Evolutionary conservation across 768 basidiomycete genomes (phyloP).

Genomic region (Tulasnella calospora): DNA sequence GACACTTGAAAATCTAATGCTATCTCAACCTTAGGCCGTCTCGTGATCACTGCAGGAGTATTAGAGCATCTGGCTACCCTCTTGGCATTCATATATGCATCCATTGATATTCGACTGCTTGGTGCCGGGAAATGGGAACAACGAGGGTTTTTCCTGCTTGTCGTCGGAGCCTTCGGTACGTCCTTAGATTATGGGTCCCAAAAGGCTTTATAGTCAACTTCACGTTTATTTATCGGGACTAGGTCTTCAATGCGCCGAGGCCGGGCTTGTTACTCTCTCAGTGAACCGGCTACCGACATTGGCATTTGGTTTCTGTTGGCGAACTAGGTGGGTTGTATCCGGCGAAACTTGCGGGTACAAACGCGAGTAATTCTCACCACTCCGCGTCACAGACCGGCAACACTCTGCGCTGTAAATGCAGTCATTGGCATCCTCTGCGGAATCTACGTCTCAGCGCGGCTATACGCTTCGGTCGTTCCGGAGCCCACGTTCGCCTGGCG

Average conservation of each 20-base stretch:
- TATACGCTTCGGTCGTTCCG: neutral
- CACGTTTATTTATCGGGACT: neutral
- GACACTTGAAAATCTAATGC: neutral
- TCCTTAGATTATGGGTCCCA: neutral
- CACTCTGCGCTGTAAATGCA: neutral
- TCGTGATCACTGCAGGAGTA: neutral
- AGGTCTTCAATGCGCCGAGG: slow-evolving; percentile 12
- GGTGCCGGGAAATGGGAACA: slow-evolving; percentile 12
- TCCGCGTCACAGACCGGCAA: neutral
- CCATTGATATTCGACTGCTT: neutral
- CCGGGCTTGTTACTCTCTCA: neutral
- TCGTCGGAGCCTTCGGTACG: slow-evolving; percentile 3
- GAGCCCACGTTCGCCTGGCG: neutral
- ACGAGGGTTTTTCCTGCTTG: neutral
- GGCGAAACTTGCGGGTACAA: neutral
- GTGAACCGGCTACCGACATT: neutral
- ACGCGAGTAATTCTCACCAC: neutral
- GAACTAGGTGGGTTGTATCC: neutral
- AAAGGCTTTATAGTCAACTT: neutral
- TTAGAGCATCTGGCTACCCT: neutral
- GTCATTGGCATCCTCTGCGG: neutral
- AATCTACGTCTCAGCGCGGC: slow-evolving; percentile 2
- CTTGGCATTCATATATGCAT: neutral
- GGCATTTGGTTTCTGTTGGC: neutral
- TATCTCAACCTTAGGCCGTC: neutral